Evolutionary conservation across 495 filamentous ascomycete species (phyloP).

Genomic region (Choiromyces venosus): DNA sequence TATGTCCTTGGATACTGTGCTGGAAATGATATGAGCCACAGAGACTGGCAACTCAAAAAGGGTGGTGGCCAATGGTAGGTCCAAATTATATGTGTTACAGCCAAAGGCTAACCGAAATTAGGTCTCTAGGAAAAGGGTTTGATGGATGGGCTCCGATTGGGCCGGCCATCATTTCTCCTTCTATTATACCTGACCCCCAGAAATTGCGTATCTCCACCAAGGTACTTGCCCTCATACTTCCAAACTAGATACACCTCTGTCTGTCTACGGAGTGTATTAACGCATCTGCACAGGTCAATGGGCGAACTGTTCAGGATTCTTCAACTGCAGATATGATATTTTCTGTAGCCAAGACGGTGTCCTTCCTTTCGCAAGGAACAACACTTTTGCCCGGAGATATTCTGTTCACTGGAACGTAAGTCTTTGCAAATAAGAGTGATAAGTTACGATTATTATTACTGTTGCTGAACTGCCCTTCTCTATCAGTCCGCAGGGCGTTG

Average conservation of each 20-base stretch:
- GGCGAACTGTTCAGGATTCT: conserved; percentile 61
- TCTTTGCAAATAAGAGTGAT: conserved; percentile 24
- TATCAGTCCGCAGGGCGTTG: conserved; percentile 65
- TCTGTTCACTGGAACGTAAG: conserved; percentile 81
- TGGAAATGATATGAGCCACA: conserved; percentile 78
- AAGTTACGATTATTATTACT: not conserved
- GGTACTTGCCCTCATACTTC: conserved; percentile 7
- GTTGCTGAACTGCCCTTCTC: conserved; percentile 2
- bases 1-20: conserved; percentile 76
- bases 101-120: conserved; percentile 6
- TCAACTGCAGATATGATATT: conserved; percentile 81
- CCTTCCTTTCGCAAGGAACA: conserved; percentile 69
- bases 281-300: conserved; percentile 58
- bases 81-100: not conserved
- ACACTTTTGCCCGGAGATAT: conserved; percentile 73
- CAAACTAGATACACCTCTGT: not conserved
- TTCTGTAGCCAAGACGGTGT: conserved; percentile 63
- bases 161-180: conserved; percentile 66
- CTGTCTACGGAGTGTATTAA: conserved; percentile 3
- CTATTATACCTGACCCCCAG: conserved; percentile 66
- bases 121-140: conserved; percentile 69
- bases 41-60: conserved; percentile 73
- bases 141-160: conserved; percentile 87
- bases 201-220: conserved; percentile 61
- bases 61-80: conserved; percentile 70